Base-by-base conservation (phyloP, 495 filamentous ascomycete genomes). In the Choiromyces venosus region DNA sequence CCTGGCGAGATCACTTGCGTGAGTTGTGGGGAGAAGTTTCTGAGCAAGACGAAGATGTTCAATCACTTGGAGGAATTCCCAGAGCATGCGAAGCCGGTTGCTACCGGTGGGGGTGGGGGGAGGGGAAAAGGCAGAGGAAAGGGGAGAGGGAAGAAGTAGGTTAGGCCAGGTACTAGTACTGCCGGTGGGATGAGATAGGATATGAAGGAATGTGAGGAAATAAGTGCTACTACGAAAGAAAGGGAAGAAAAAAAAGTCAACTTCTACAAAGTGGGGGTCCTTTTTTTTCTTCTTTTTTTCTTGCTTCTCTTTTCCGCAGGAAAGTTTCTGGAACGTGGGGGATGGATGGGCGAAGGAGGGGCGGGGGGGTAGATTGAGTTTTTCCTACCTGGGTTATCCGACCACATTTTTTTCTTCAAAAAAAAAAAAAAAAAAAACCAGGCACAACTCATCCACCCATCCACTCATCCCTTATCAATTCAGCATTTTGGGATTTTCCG, bases 1-100 rank as follows among this genome's bases (percentile, higher is more conserved):
- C 74, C 83, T 4, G 76, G 82, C 37, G 82, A 83, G 56, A 80
- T 81, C 56, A 85, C 81, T 65, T 97, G 93, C 80, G 82, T 83
- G 2, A 81, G 82, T 5, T 96, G 93, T 81, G 83, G 86, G 56
- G 84, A 84, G 19, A 80, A 73, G 0, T 95, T 94, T 76, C 72
- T 87, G 0, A 91, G 89, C 7, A 91, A 88, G 76, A 91, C 86
- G 29, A 88, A 88, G 73, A 82, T 96, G 37, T 93, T 93, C 78
- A 84, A 86, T 74, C 93, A 96, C 83, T 84, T 96, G 44, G 88
- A 88, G 80, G 86, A 90, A 29, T 77, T 81, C 37, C 82, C 83
- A 9, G 82, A 81, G 9, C 91, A 93, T 81, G 88, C 88, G 21
- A 86, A 86, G 72, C 84, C 84, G 10, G 79, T 85, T 37, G 19